phyloP scores from a whole-genome alignment of 1,284 basidiomycete species.

The Prillingera fragicola region DNA sequence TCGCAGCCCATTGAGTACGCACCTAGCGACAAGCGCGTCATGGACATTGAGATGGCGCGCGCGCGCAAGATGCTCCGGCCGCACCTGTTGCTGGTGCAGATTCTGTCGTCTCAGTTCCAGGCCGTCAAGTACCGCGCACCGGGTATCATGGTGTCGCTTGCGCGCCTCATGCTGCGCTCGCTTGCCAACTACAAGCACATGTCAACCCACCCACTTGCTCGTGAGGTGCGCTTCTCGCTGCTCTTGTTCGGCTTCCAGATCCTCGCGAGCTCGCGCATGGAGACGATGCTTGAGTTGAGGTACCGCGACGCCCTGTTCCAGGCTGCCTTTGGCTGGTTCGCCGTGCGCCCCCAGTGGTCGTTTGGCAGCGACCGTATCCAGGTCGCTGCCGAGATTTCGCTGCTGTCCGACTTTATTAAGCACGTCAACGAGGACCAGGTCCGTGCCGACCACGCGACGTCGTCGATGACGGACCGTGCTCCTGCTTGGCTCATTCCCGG shows the following conservation, averaged over 20 bases:
- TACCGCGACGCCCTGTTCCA: slow-evolving; percentile 72
- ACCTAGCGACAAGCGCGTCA: slow-evolving; percentile 79
- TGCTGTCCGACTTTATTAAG: slow-evolving; percentile 75
- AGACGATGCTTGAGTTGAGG: slow-evolving; percentile 72
- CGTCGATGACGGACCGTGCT: slow-evolving; percentile 59
- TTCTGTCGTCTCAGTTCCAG: slow-evolving; percentile 89
- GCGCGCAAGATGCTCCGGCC: slow-evolving; percentile 74
- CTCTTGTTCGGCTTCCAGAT: slow-evolving; percentile 90
- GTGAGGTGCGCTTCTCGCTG: slow-evolving; percentile 83
- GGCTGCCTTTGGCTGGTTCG: slow-evolving; percentile 86
- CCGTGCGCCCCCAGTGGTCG: slow-evolving; percentile 88
- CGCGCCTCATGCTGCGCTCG: slow-evolving; percentile 75
- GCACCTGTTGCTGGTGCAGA: slow-evolving; percentile 77
- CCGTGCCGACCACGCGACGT: slow-evolving; percentile 60
- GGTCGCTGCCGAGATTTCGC: slow-evolving; percentile 78
- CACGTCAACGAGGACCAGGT: slow-evolving; percentile 70
- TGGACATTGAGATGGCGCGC: slow-evolving; percentile 65
- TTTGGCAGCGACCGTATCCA: slow-evolving; percentile 89
- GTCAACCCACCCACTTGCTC: slow-evolving; percentile 85
- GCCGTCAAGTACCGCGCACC: slow-evolving; percentile 83
- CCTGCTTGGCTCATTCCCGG: slow-evolving; percentile 49
- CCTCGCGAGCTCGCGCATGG: slow-evolving; percentile 79
- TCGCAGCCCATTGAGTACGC: slow-evolving; percentile 79
- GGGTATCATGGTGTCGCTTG: slow-evolving; percentile 77
- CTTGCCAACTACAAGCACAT: slow-evolving; percentile 61